These are phyloP conservation scores for Chalara sp. DNA, from an alignment of 2,329 filamentous ascomycete species.

Conservation along the genomic window DNA sequence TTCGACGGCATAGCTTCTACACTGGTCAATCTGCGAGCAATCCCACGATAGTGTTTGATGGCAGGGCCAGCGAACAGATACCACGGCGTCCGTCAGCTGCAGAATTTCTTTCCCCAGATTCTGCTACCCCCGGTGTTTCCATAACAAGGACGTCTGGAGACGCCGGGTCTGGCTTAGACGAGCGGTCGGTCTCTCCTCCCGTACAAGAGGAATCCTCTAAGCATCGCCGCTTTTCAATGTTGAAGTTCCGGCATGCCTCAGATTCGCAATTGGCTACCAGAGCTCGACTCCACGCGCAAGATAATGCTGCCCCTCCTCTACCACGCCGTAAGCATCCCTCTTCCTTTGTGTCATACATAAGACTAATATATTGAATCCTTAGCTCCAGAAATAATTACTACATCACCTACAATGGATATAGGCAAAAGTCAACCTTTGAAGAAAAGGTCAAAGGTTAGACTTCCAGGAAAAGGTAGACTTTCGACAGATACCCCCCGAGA, in stretches of 20 bases:
- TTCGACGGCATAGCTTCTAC: conserved; percentile 26
- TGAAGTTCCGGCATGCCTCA: conserved; percentile 86
- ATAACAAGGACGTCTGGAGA: conserved; percentile 14
- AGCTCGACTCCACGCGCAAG: conserved; percentile 59
- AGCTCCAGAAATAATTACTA: conserved; percentile 80
- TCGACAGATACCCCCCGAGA: conserved; percentile 8
- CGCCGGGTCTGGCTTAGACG: conserved; percentile 6
- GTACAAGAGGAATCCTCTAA: conserved; percentile 48
- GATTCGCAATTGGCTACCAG: conserved; percentile 79
- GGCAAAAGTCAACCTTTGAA: conserved; percentile 41
- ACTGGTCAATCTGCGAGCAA: conserved; percentile 14
- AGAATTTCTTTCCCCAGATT: conserved; percentile 20
- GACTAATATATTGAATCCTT: conserved; percentile 8
- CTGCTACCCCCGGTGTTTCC: conserved; percentile 5
- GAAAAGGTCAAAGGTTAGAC: conserved; percentile 47
- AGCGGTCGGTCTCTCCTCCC: conserved; percentile 32
- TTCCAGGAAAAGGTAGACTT: conserved; percentile 40
- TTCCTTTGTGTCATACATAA: conserved; percentile 1
- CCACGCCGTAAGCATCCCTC: conserved; percentile 45
- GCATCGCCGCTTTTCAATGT: conserved; percentile 58
- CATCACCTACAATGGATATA: conserved; percentile 70
- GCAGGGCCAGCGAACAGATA: conserved; percentile 27
- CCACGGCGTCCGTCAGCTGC: conserved; percentile 22
- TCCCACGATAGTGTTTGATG: conserved; percentile 12
- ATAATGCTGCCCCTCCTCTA: conserved; percentile 45